These are phyloP conservation scores for Aspergillus saccharolyticus DNA, from an alignment of 495 filamentous ascomycete species.

Conservation along the genomic window DNA sequence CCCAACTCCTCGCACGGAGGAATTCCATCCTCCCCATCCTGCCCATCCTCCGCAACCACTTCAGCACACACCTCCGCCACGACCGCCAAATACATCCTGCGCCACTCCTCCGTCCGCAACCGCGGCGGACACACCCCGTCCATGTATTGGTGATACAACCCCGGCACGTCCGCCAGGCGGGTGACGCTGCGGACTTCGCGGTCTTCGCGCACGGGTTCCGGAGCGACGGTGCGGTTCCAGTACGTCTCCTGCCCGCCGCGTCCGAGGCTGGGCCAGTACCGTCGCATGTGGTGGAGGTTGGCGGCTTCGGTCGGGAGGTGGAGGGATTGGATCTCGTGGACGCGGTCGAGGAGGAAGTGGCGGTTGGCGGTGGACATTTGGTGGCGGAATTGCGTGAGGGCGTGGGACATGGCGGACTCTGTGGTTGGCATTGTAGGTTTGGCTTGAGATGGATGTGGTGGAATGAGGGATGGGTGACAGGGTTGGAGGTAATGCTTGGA, in stretches of 20 bases:
- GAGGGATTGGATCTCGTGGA: neutral
- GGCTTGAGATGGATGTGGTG: too few relatives aligned
- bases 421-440: too few relatives aligned
- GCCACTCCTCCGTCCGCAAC: neutral
- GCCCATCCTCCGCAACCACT: neutral
- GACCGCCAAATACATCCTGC: neutral
- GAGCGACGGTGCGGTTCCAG: neutral
- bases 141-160: neutral
- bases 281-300: neutral
- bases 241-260: neutral
- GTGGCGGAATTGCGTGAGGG: neutral
- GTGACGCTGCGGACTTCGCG: neutral
- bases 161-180: neutral
- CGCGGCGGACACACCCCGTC: neutral
- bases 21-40: neutral
- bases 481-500: too few relatives aligned
- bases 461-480: too few relatives aligned
- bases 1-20: neutral
- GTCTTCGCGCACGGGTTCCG: too few relatives aligned
- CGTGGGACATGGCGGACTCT: too few relatives aligned
- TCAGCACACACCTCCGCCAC: neutral
- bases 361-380: neutral
- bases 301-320: neutral
- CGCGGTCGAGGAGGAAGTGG: neutral
- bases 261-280: neutral